phyloP scores from a whole-genome alignment of 345 rosid species.

The Citrus inodora region DNA sequence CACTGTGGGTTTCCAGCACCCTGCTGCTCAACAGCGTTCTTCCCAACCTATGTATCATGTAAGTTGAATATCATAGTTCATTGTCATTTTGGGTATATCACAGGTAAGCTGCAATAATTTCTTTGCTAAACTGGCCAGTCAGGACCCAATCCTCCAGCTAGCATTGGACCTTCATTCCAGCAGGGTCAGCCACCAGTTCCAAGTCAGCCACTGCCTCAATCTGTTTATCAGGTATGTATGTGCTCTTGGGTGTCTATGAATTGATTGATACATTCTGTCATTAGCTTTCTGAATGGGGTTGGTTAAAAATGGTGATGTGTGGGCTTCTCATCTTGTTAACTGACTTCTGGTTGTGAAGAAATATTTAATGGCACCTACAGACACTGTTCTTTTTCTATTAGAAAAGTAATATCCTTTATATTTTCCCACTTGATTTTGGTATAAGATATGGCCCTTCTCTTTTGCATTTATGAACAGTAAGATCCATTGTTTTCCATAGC shows the following conservation, averaged over 20 bases:
- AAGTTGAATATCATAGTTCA: constrained; percentile 31
- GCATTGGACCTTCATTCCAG: constrained; percentile 55
- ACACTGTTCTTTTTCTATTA: neutral
- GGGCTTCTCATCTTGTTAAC: neutral
- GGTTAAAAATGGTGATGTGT: neutral
- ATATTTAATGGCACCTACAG: neutral
- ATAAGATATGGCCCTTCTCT: neutral
- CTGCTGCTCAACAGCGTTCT: constrained; percentile 65
- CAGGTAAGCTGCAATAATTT: constrained; percentile 8
- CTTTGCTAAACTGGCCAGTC: constrained; percentile 43
- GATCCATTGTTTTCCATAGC: neutral
- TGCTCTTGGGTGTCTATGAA: constrained; percentile 4
- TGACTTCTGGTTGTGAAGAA: neutral
- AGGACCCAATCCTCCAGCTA: constrained; percentile 50
- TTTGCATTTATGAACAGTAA: neutral
- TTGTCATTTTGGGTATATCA: neutral
- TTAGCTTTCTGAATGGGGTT: neutral
- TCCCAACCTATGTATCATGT: constrained; percentile 80
- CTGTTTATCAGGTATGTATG: constrained; percentile 54
- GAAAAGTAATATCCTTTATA: neutral
- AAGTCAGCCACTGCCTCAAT: constrained; percentile 50
- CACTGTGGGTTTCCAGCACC: constrained; percentile 62
- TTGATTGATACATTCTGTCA: neutral
- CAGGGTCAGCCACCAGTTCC: constrained; percentile 64
- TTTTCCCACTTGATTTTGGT: neutral